These are phyloP conservation scores for Phylloporus arenicola DNA, from an alignment of 768 basidiomycete species.

Conservation along the genomic window DNA sequence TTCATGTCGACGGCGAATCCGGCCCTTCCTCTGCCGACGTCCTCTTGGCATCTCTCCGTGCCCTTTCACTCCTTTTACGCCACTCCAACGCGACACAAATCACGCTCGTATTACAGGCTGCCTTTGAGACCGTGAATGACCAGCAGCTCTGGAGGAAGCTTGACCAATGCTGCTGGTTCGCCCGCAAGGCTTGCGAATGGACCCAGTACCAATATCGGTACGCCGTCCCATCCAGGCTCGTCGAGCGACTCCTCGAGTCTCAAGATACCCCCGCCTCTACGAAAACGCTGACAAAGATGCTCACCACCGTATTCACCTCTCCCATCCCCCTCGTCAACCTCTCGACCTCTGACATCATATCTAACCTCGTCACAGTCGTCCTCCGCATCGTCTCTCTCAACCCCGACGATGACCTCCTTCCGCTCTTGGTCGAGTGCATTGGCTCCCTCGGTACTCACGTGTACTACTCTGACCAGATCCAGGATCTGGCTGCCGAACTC, in stretches of 20 bases:
- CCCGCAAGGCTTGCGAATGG: conserved; percentile 76
- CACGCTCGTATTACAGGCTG: conserved; percentile 63
- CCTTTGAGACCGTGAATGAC: conserved; percentile 62
- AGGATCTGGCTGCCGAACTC: conserved; percentile 83
- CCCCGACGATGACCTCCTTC: conserved; percentile 59
- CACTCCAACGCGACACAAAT: conserved; percentile 78
- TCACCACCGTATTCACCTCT: conserved; percentile 77
- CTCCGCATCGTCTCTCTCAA: conserved; percentile 63
- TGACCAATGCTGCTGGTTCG: conserved; percentile 79
- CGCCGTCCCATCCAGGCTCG: conserved; percentile 77
- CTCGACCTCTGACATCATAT: conserved; percentile 84
- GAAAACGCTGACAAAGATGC: conserved; percentile 66
- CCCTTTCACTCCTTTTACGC: conserved; percentile 63
- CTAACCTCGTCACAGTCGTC: conserved; percentile 69
- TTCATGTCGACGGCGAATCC: conserved; percentile 83
- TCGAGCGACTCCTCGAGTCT: conserved; percentile 66
- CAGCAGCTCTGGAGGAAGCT: conserved; percentile 58
- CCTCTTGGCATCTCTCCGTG: conserved; percentile 65
- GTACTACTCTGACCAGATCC: conserved; percentile 94
- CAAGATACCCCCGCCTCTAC: conserved; percentile 48
- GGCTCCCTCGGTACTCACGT: conserved; percentile 84
- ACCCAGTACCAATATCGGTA: conserved; percentile 92
- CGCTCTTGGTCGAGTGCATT: conserved; percentile 67
- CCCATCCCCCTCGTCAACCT: conserved; percentile 81
- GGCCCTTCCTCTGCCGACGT: conserved; percentile 76